phyloP scores from a whole-genome alignment of 1,139 yeast genomes.

The Saccharomycopsis hybrid region DNA sequence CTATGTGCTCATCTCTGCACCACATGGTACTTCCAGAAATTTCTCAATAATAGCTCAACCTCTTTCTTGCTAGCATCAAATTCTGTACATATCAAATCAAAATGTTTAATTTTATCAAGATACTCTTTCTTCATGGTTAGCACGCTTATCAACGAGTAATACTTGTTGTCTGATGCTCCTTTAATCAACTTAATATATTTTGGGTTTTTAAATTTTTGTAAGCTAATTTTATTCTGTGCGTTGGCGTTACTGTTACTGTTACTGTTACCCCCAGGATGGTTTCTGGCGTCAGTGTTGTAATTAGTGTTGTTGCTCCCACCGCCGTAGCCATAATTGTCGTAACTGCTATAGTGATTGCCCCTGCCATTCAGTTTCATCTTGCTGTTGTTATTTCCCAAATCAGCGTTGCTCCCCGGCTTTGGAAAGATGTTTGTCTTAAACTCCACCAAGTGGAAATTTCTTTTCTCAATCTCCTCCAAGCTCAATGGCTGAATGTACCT shows the following conservation, averaged over 20 bases:
- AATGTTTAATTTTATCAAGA: slow-evolving; percentile 19
- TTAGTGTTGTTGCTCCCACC: background rate
- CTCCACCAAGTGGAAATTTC: slow-evolving; percentile 3
- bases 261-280: background rate
- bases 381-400: background rate
- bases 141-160: slow-evolving; percentile 17
- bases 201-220: slow-evolving; percentile 15
- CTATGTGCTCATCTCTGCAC: slow-evolving; percentile 11
- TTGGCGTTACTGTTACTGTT: background rate
- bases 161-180: background rate
- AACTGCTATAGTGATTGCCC: no score
- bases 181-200: slow-evolving; percentile 17
- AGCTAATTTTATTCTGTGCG: slow-evolving; percentile 6
- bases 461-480: slow-evolving; percentile 4
- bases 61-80: slow-evolving; percentile 16
- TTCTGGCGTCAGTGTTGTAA: background rate
- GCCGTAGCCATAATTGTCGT: no score
- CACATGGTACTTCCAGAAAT: slow-evolving; percentile 19
- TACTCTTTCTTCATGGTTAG: slow-evolving; percentile 19
- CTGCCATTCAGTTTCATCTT: background rate
- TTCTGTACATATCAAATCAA: slow-evolving; percentile 21
- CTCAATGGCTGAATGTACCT: slow-evolving; percentile 10
- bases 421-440: slow-evolving; percentile 14
- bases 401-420: slow-evolving; percentile 13
- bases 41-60: slow-evolving; percentile 13